phyloP scores from a whole-genome alignment of 1,284 basidiomycete genomes.

The Neotropicomus parvogracilis region DNA sequence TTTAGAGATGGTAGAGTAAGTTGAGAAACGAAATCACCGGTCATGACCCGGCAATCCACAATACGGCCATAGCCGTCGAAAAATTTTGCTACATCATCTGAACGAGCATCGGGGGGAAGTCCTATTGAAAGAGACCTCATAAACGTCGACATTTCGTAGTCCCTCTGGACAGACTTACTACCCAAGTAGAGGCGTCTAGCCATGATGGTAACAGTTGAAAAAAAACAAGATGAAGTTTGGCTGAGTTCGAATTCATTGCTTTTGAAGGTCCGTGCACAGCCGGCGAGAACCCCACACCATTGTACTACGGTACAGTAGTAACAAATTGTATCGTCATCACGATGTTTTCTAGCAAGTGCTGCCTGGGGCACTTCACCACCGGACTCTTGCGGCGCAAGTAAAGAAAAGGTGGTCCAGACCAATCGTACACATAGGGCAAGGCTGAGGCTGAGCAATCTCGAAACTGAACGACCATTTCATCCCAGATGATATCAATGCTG shows the following conservation, averaged over 20 bases:
- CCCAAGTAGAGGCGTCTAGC: constrained; percentile 80
- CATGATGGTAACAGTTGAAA: constrained; percentile 57
- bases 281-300: constrained; percentile 15
- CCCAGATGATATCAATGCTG: constrained; percentile 44
- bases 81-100: constrained; percentile 78
- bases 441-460: background rate
- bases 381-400: background rate
- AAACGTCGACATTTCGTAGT: background rate
- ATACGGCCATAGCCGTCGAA: constrained; percentile 86
- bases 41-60: constrained; percentile 91
- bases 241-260: constrained; percentile 38
- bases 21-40: constrained; percentile 49
- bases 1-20: constrained; percentile 5
- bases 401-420: constrained; percentile 2
- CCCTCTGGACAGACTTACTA: constrained; percentile 46
- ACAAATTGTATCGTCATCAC: background rate
- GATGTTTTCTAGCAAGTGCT: no score
- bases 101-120: constrained; percentile 73
- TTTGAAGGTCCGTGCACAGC: constrained; percentile 38
- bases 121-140: constrained; percentile 40
- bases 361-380: no score
- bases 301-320: background rate
- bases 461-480: constrained; percentile 1
- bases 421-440: constrained; percentile 12
- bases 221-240: constrained; percentile 27